Base-by-base conservation (phyloP, 2,329 filamentous ascomycete genomes). In the Fusarium ambrosium region DNA sequence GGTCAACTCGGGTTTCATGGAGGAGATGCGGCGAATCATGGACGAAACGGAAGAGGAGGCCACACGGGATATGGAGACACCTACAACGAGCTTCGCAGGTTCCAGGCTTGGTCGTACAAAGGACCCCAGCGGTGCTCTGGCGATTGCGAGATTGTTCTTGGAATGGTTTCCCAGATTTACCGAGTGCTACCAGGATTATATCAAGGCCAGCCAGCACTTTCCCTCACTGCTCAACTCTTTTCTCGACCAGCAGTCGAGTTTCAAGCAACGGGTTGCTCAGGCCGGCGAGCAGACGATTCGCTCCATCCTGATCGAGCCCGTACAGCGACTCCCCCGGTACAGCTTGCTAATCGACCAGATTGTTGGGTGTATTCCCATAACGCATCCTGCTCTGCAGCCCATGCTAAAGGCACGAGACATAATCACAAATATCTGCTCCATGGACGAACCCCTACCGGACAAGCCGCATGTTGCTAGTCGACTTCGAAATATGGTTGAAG, bases 291-390 rank as follows among this genome's bases (percentile, higher is more conserved):
- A 99, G 84, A 90, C 92, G 67, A 89, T 98, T 64, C 95, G 94
- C 59, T 98, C 97, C 4, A 90, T 97, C 72, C 89, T 99, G 64
- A 99, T 99, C 81, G 97, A 99, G 83, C 97, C 97, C 3, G 95
- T 99, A 1, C 97, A 99, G 82, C 90, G 97, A 62, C 88, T 99
- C 62, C 97, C 97, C 29, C 92, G 97, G 29, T 99, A 99, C 84
- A 98, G 95, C 79, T 87, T 99, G 39, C 93, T 98, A 80, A 98
- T 99, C 78, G 97, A 99, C 84, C 95, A 97, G 79, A 98, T 99
- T 80, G 90, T 97, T 58, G 92, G 92, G 75, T 95, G 93, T 70
- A 89, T 98, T 20, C 95, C 96, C 6, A 90, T 95, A 61, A 92
- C 93, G 10, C 95, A 98, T 81, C 94, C 95, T 4, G 95, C 95